These are phyloP conservation scores for Backusella circina DNA, from an alignment of 192 early-diverging fungal genomes.

Conservation along the genomic window DNA sequence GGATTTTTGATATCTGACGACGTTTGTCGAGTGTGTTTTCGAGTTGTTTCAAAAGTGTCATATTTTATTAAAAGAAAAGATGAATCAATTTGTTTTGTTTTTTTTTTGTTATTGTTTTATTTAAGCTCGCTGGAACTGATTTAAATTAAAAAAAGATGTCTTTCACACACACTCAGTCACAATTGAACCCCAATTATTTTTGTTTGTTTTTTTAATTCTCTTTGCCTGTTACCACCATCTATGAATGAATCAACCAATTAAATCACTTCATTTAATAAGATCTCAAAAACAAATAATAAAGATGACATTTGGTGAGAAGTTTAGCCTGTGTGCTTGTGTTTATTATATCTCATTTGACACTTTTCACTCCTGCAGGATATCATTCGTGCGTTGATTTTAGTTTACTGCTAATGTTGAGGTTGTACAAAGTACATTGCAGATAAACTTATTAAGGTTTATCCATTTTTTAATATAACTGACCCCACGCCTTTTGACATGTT, in stretches of 20 bases:
- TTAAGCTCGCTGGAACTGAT: neutral
- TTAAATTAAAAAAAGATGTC: neutral
- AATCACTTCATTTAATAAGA: neutral
- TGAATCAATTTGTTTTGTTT: too few relatives aligned
- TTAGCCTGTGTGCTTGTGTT: neutral
- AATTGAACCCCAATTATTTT: neutral
- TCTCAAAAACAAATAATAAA: neutral
- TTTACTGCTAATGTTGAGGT: neutral
- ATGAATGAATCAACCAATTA: neutral
- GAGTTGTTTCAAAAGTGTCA: constrained; percentile 15
- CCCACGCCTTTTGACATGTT: neutral
- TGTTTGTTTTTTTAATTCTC: too few relatives aligned
- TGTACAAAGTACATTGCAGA: neutral
- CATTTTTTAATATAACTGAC: neutral
- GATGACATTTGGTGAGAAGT: neutral
- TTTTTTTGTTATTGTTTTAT: too few relatives aligned
- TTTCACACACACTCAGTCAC: too few relatives aligned
- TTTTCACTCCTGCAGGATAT: neutral
- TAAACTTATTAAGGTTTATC: neutral
- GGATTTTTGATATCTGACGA: constrained; percentile 27
- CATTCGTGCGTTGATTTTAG: neutral
- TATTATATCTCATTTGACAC: neutral
- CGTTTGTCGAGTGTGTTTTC: constrained; percentile 15
- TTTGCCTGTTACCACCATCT: neutral
- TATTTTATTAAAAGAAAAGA: neutral